Conservation (phyloP, 306 rosid species). For the Fagus sylvatica region DNA sequence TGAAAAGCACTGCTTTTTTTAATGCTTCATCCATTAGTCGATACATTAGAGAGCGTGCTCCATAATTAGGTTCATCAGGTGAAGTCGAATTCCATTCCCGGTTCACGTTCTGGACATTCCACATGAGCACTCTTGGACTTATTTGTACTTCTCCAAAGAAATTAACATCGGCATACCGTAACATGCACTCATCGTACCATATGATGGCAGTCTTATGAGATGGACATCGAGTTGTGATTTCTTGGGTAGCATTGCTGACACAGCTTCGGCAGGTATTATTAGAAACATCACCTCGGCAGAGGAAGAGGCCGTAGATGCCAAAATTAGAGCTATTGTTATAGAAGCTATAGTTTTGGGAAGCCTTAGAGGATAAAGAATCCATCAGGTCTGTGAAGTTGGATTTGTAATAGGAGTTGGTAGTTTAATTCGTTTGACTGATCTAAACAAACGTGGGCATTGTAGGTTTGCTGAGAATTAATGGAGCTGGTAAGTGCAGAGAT, state of each 20-base stretch:
- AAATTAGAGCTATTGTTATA: neutral
- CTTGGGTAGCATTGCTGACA: neutral
- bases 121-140: neutral
- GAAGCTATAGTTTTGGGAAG: neutral
- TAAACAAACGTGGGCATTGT: neutral
- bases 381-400: neutral
- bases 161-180: constrained; percentile 20
- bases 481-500: neutral
- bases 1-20: constrained; percentile 18
- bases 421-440: neutral
- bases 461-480: neutral
- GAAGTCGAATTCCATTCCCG: neutral
- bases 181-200: constrained; percentile 29
- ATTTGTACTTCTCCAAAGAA: neutral
- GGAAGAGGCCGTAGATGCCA: neutral
- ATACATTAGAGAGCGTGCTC: neutral
- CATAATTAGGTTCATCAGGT: neutral
- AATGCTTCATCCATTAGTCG: neutral
- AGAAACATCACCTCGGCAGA: neutral
- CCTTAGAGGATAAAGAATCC: neutral
- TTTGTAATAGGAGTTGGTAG: neutral
- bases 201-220: neutral
- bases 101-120: neutral
- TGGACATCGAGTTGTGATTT: neutral
- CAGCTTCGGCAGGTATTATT: neutral